Conservation (phyloP, 2,329 filamentous ascomycete genomes). For the Fusarium succisae region DNA sequence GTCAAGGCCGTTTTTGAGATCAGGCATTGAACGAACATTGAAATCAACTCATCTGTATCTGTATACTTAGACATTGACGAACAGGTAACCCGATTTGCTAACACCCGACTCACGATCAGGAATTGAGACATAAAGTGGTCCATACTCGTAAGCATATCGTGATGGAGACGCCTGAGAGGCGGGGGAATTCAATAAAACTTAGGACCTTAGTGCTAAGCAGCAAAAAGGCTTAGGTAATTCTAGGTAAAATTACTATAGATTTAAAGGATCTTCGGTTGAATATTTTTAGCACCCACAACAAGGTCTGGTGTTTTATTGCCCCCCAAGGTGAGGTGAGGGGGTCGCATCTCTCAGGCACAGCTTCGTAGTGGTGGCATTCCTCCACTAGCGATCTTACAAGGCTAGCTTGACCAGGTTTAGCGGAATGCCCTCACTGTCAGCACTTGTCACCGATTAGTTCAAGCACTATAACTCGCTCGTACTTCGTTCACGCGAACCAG, state of each 20-base stretch:
- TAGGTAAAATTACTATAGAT: too few relatives aligned
- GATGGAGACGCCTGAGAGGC: neutral
- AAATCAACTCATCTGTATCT: neutral
- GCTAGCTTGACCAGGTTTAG: neutral
- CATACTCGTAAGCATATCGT: fast-evolving
- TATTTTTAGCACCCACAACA: too few relatives aligned
- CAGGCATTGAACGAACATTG: neutral
- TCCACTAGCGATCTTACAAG: neutral
- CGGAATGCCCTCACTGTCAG: neutral
- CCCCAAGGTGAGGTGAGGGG: too few relatives aligned
- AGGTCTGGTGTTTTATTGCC: too few relatives aligned
- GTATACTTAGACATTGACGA: neutral
- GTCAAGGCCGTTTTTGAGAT: conserved; percentile 8
- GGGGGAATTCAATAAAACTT: too few relatives aligned
- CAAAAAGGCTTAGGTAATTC: too few relatives aligned
- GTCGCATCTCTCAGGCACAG: neutral
- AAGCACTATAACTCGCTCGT: neutral
- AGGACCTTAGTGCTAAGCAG: too few relatives aligned
- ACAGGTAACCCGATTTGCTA: fast-evolving
- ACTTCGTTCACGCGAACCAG: neutral
- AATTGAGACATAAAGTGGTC: neutral
- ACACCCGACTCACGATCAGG: neutral
- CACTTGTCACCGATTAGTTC: neutral
- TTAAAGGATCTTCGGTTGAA: too few relatives aligned
- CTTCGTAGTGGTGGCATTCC: neutral